These are phyloP conservation scores for Leccinum truebloodii DNA, from an alignment of 768 basidiomycete genomes.

Conservation along the genomic window DNA sequence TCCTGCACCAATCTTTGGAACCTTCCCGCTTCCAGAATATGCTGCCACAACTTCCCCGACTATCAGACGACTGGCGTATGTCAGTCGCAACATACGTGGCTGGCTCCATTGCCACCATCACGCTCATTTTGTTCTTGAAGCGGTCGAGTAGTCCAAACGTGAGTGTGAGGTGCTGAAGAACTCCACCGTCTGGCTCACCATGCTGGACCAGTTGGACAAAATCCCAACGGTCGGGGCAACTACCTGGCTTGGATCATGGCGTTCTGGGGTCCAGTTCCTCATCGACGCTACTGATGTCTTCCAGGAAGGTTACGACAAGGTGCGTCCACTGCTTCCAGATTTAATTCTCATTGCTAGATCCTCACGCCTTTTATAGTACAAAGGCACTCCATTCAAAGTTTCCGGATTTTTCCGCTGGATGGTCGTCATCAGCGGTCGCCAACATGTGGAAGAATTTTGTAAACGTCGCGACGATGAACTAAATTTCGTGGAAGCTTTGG, in stretches of 20 bases:
- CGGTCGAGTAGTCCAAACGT: slow-evolving; percentile 2
- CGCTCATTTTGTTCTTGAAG: background rate
- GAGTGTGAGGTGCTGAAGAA: background rate
- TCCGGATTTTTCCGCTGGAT: slow-evolving; percentile 37
- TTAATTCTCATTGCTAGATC: background rate
- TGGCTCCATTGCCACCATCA: background rate
- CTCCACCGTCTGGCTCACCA: background rate
- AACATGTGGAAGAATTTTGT: slow-evolving; percentile 41
- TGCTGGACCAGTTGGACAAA: slow-evolving; percentile 20
- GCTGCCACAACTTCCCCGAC: background rate
- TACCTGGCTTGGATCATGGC: slow-evolving; percentile 31
- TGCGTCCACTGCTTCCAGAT: background rate
- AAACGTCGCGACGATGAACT: slow-evolving; percentile 42
- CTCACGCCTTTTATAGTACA: slow-evolving; percentile 23
- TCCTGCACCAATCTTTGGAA: background rate
- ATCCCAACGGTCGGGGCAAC: slow-evolving; percentile 35
- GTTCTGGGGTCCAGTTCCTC: slow-evolving; percentile 21
- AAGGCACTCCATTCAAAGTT: slow-evolving; percentile 33
- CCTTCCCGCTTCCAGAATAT: background rate
- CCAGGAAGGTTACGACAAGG: slow-evolving; percentile 36
- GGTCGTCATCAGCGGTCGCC: slow-evolving; percentile 35
- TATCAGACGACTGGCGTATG: background rate
- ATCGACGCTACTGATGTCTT: slow-evolving; percentile 24
- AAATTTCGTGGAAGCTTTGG: slow-evolving; percentile 32
- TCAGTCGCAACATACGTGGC: background rate